These are phyloP conservation scores for Xenosphaeropsis pyriputrescens DNA, from an alignment of 2,329 filamentous ascomycete species.

Conservation along the genomic window DNA sequence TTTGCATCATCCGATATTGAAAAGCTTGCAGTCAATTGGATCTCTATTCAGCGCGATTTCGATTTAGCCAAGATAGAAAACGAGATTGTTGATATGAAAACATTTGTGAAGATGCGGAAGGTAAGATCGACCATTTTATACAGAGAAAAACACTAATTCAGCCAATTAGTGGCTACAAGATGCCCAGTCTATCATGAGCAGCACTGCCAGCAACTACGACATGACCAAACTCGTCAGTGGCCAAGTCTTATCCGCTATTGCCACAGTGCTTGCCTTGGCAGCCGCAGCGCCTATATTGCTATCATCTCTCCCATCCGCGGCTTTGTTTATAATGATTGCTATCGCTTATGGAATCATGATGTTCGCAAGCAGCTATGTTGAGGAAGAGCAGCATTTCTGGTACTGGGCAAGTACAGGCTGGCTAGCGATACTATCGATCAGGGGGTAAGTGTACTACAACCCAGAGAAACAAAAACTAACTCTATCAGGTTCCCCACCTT, in stretches of 20 bases:
- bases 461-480: background rate
- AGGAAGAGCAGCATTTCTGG: constrained; percentile 98
- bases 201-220: constrained; percentile 86
- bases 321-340: constrained; percentile 34
- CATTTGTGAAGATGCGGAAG: too few species aligned
- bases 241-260: constrained; percentile 21
- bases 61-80: background rate
- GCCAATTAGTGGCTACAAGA: constrained; percentile 23
- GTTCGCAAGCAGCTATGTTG: constrained; percentile 96
- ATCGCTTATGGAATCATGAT: constrained; percentile 70
- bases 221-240: constrained; percentile 42
- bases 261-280: constrained; percentile 18
- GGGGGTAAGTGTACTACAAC: constrained; percentile 15
- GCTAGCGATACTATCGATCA: constrained; percentile 38
- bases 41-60: constrained; percentile 17
- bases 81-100: background rate
- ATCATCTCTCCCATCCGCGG: constrained; percentile 15
- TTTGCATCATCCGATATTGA: constrained; percentile 23
- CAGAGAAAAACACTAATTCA: background rate
- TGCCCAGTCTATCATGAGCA: constrained; percentile 63
- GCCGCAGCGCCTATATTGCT: constrained; percentile 26
- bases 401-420: constrained; percentile 75
- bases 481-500: too few species aligned
- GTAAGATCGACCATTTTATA: too few species aligned
- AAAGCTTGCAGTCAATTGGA: constrained; percentile 58